Evolutionary conservation across 2,329 filamentous ascomycete species (phyloP), one percentile per base, ranked within the genome.

Genomic region (Penicillium sp.): DNA sequence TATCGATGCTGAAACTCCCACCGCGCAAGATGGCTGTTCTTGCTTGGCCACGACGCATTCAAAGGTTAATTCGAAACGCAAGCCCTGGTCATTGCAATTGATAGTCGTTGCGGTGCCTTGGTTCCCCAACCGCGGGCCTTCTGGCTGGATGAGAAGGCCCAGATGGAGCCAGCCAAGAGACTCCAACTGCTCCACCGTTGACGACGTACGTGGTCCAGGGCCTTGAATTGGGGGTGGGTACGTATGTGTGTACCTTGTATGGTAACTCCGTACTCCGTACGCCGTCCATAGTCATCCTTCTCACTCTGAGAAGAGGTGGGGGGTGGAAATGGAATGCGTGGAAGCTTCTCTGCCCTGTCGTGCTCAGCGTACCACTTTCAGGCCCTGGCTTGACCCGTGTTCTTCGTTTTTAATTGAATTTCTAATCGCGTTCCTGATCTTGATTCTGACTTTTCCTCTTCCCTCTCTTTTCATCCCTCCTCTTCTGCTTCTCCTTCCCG

Each of bases 151-250:
- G 41, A 47, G 37, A 54, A 50, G 43, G 35, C 34, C 39, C 51
- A 11, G 54, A 31, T 31, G 28, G 28, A 31, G 28, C 28, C 28
- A 31, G 64, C 61, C 63, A 67, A 65, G 64, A 62, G 64, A 62
- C 59, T 57, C 47, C 48, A 42, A 45, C 3, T 25, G 48, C 64
- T 59, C 66, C 66, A 68, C 66, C 35, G 61, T 66, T 67, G 66
- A 68, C 64, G 66, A 67, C 61, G 56, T 3, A 8, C 5, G 43
- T 47, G 43, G 57, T 58, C 39, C 53, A 48, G 56, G 42, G 52
- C 53, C 53, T 34, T 17, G 45, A 47, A 39, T 17, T 14, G 34
- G 34, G 34, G 28, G n/a, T 7, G 14, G 15, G 25, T 49, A 35
- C 45, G 45, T 49, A 49, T 35, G 45, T 35, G 43, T 28, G 15